Conservation (phyloP, 139 green algal genomes). For the Chlamydomonas schloesseri region DNA sequence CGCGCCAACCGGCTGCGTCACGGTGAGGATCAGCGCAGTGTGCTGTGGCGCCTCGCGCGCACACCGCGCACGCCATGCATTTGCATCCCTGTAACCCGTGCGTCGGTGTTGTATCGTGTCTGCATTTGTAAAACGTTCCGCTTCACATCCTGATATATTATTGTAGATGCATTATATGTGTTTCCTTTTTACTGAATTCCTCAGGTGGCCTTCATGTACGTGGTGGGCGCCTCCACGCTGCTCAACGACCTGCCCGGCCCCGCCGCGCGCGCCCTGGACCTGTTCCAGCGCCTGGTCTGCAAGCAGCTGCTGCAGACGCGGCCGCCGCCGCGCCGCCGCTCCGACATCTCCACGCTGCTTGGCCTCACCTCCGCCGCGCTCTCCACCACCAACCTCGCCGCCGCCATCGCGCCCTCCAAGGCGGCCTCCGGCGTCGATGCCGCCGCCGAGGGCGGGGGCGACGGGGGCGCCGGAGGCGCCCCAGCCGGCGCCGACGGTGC, state of each 20-base stretch:
- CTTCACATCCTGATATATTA: no score
- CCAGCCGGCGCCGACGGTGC: no score
- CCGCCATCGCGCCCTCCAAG: background rate
- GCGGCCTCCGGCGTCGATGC: background rate
- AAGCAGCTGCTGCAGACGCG: background rate
- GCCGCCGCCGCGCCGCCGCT: background rate
- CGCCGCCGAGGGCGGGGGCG: no score
- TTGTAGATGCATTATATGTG: no score
- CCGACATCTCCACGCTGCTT: background rate
- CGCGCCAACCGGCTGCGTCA: conserved; percentile 6
- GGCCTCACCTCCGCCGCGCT: no score
- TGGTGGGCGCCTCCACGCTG: conserved; percentile 39
- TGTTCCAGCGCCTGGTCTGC: conserved; percentile 23
- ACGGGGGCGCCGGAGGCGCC: no score
- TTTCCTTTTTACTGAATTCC: no score
- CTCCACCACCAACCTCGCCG: background rate
- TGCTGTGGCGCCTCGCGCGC: no score
- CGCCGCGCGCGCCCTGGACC: conserved; percentile 18
- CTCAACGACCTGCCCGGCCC: conserved; percentile 30
- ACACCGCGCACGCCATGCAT: background rate
- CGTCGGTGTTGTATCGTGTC: no score
- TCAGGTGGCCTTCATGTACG: background rate
- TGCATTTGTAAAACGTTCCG: no score
- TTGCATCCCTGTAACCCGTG: background rate
- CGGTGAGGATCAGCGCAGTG: background rate